Evolutionary conservation across 768 basidiomycete species (phyloP).

Genomic region (Holtermanniella nyarrowii): DNA sequence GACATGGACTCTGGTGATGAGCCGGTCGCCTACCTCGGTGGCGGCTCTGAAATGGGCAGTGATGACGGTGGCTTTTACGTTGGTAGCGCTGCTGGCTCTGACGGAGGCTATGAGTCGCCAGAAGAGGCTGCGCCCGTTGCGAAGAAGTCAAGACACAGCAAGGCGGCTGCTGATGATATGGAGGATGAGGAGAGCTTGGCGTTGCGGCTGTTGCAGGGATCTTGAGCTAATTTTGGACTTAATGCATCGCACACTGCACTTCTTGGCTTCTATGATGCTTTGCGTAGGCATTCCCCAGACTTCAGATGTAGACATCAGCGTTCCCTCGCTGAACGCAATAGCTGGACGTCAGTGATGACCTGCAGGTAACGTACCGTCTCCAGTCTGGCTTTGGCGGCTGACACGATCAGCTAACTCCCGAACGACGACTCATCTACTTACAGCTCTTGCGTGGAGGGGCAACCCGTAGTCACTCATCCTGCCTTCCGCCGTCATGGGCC

Average conservation of each 20-base stretch:
- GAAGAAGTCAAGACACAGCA: constrained; percentile 6
- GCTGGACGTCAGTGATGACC: background rate
- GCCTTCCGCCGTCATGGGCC: background rate
- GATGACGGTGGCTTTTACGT: constrained; percentile 62
- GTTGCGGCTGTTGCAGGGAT: constrained; percentile 45
- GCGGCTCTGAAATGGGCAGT: constrained; percentile 54
- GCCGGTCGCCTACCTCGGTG: constrained; percentile 41
- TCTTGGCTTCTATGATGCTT: no score
- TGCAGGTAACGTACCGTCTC: background rate
- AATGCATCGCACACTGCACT: no score
- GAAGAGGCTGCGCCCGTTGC: constrained; percentile 5
- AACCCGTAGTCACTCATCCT: background rate
- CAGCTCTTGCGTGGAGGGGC: background rate
- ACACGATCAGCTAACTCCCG: background rate
- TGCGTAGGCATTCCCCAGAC: no score
- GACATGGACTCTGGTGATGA: constrained; percentile 30
- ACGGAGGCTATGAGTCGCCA: constrained; percentile 33
- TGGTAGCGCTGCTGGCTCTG: constrained; percentile 38
- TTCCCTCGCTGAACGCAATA: background rate
- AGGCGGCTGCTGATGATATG: constrained; percentile 39
- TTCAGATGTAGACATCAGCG: background rate
- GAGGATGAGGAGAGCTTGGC: constrained; percentile 59
- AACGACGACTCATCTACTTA: no score
- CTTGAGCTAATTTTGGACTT: background rate
- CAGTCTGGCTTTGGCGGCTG: background rate